phyloP scores from a whole-genome alignment of 2,329 filamentous ascomycete species.

The Trichoderma pleuroti region DNA sequence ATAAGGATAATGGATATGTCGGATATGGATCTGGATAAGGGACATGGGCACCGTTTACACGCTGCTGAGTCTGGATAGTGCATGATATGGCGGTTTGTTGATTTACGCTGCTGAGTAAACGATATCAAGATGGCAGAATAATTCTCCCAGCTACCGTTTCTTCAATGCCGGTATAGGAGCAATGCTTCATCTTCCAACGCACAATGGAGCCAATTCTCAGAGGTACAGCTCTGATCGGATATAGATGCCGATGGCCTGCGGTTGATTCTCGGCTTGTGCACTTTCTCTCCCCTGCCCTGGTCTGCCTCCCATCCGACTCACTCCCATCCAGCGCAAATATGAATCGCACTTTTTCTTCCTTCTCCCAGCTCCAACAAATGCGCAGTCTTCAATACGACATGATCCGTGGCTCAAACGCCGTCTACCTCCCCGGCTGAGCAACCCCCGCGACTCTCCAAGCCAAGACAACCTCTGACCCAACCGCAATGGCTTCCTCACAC shows the following conservation, averaged over 20 bases:
- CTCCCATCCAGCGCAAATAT: neutral
- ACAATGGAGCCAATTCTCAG: neutral
- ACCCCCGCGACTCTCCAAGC: neutral
- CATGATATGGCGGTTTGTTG: neutral
- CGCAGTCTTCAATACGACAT: neutral
- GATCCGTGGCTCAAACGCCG: neutral
- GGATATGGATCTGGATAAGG: neutral
- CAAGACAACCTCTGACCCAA: neutral
- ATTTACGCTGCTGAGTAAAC: neutral
- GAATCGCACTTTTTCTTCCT: neutral
- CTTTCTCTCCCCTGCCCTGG: neutral
- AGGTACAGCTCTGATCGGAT: neutral
- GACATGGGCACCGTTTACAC: neutral
- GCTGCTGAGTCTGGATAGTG: neutral
- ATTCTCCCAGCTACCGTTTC: neutral
- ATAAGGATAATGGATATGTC: neutral
- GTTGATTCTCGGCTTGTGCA: slow-evolving; percentile 8
- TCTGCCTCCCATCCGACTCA: neutral
- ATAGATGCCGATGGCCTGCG: neutral
- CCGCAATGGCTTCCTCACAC: neutral
- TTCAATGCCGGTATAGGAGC: neutral
- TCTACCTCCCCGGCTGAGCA: slow-evolving; percentile 1
- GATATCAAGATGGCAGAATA: neutral
- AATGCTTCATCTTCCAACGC: too few species aligned
- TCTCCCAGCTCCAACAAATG: neutral